These are phyloP conservation scores for Euphorbia lathyris DNA, from an alignment of 345 rosid genomes.

Conservation along the genomic window DNA sequence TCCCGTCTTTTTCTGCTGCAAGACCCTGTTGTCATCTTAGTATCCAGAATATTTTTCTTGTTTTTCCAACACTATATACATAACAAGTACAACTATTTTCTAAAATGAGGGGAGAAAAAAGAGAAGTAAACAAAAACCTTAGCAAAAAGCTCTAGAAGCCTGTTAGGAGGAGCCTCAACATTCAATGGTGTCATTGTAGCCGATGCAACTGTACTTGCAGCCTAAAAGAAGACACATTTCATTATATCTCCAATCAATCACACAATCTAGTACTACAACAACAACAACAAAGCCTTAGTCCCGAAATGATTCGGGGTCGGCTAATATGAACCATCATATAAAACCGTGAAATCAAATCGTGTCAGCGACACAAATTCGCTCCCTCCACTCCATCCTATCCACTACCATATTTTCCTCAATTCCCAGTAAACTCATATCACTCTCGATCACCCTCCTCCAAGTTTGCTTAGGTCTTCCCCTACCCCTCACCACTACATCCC, in stretches of 20 bases:
- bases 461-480: too few relatives aligned
- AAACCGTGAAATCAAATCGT: too few relatives aligned
- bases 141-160: slow-evolving; percentile 75
- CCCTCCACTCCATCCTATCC: too few relatives aligned
- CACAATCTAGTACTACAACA: neutral
- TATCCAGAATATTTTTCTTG: slow-evolving; percentile 14
- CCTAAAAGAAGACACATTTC: slow-evolving; percentile 34
- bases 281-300: too few relatives aligned
- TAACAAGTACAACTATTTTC: neutral
- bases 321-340: too few relatives aligned
- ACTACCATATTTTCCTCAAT: too few relatives aligned
- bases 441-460: too few relatives aligned
- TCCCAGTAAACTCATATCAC: too few relatives aligned
- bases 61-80: too few relatives aligned
- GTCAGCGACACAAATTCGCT: too few relatives aligned
- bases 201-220: slow-evolving; percentile 71
- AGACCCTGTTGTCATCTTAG: slow-evolving; percentile 71
- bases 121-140: slow-evolving; percentile 42
- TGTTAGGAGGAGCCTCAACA: slow-evolving; percentile 61
- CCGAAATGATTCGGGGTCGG: too few relatives aligned
- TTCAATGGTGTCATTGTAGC: slow-evolving; percentile 78
- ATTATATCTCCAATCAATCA: neutral
- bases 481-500: too few relatives aligned
- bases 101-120: neutral
- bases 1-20: slow-evolving; percentile 72